These are phyloP conservation scores for Zygosaccharomyces rouxii DNA, from an alignment of 805 yeast genomes.

Conservation along the genomic window DNA sequence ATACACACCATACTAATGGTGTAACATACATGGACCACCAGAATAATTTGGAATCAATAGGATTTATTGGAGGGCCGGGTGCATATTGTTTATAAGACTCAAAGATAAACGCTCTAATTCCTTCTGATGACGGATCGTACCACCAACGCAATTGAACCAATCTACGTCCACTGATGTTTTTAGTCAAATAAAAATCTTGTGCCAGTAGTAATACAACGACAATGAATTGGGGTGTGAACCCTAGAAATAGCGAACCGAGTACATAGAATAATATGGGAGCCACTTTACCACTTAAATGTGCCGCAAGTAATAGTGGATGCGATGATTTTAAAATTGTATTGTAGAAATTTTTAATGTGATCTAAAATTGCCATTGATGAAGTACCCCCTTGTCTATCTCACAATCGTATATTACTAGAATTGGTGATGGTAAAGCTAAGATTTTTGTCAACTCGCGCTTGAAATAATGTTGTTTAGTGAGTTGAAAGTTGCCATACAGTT, in stretches of 20 bases:
- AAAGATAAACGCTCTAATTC: constrained; percentile 28
- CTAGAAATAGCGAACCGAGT: constrained; percentile 31
- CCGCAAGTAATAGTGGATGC: constrained; percentile 31
- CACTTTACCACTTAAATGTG: constrained; percentile 32
- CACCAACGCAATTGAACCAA: constrained; percentile 95
- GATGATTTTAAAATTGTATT: constrained; percentile 35
- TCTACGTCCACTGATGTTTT: constrained; percentile 84
- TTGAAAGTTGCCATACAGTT: too few species aligned
- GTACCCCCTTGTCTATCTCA: neutral
- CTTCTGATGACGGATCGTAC: constrained; percentile 61
- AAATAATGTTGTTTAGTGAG: neutral
- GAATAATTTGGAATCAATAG: constrained; percentile 84
- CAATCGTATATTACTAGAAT: neutral
- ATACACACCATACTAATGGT: constrained; percentile 69
- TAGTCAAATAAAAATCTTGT: constrained; percentile 91
- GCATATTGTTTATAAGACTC: constrained; percentile 37
- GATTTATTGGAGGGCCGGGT: constrained; percentile 57
- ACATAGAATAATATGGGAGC: constrained; percentile 33
- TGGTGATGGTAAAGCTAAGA: neutral
- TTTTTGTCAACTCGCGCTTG: neutral
- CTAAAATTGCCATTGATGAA: neutral
- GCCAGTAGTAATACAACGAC: constrained; percentile 69
- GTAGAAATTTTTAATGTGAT: constrained; percentile 31
- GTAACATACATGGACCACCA: constrained; percentile 76
- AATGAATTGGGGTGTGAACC: constrained; percentile 56